Conservation (phyloP, 202 grass and related monocot genomes). For the Digitaria exilis region DNA sequence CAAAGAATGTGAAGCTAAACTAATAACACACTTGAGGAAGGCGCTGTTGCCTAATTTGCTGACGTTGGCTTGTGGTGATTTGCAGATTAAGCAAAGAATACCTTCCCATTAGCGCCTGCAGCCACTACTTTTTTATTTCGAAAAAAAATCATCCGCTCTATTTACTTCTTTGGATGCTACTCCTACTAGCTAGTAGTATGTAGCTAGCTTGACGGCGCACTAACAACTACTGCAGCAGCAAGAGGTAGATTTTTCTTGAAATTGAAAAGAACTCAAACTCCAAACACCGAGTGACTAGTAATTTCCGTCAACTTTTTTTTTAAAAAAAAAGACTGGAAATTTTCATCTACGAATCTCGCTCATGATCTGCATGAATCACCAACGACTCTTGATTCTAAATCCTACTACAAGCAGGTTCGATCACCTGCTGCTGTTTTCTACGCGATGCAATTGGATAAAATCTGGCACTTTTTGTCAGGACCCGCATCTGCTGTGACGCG, state of each 20-base stretch:
- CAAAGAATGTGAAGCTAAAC: not conserved
- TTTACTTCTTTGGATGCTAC: not conserved
- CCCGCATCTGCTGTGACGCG: not conserved
- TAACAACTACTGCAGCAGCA: not conserved
- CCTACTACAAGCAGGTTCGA: too few relatives aligned
- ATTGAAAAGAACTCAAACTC: not conserved
- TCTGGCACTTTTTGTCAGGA: not conserved
- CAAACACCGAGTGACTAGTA: not conserved
- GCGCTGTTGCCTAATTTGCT: conserved; percentile 2
- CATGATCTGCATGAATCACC: not conserved
- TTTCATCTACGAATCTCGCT: not conserved
- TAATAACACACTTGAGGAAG: not conserved
- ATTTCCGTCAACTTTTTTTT: too few relatives aligned
- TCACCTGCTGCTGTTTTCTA: not conserved
- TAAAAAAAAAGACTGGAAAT: not conserved
- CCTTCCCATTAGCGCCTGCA: conserved; percentile 23
- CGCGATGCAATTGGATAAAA: not conserved
- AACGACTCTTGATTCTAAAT: too few relatives aligned
- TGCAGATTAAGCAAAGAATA: conserved; percentile 42
- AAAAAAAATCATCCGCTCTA: not conserved
- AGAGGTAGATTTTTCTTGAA: not conserved
- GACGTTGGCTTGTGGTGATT: conserved; percentile 13
- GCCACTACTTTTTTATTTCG: not conserved
- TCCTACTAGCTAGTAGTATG: too few relatives aligned
- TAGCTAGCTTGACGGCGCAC: conserved; percentile 2